Evolutionary conservation across 1,139 yeast species (phyloP), one percentile per base, ranked within the genome.

Genomic region (Taphrina pruni): DNA sequence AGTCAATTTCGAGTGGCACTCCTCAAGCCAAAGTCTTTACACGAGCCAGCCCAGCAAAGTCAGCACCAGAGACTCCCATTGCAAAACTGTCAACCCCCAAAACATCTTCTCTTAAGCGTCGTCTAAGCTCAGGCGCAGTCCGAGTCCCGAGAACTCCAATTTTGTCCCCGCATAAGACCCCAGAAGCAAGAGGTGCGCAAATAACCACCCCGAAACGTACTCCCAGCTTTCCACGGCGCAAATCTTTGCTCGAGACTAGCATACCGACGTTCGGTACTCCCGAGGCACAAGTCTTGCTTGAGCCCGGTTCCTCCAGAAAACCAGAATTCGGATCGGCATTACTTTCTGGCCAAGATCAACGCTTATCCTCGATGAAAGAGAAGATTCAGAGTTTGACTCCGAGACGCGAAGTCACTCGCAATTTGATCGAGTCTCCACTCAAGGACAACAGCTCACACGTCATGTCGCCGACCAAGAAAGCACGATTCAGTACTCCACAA

Each of bases 301-400:
- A 38, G 6, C 54, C 62, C 21, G 62, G 54, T 43, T 54, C 67
- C 14, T 36, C 52, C 9, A 45, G 54, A 6, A 46, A 50, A 35
- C 67, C 67, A 45, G 67, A 64, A 36, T 64, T 64, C 26, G 67
- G 67, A 26, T 43, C 51, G 11, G 48, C 45, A 4, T 50, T 64
- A 48, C 39, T 64, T 48, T 21, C 20, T 8, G 43, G 38, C 3
- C 32, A 38, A 6, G 67, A 64, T 36, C 38, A n/a, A 21, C 60
- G 67, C 1, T 43, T 64, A 36, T 55, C 67, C 32, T 21, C 45
- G 26, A 50, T 64, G 48, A 56, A 57, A 32, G 67, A 55, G 39
- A 64, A 55, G 48, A 43, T 64, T 32, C 55, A 56, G 20, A 36
- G 36, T 38, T 20, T 64, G 67, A 64, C 67, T n/a, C 67, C 67